Evolutionary conservation across 2,329 filamentous ascomycete species (phyloP).

Genomic region (Cladosporium sp.): DNA sequence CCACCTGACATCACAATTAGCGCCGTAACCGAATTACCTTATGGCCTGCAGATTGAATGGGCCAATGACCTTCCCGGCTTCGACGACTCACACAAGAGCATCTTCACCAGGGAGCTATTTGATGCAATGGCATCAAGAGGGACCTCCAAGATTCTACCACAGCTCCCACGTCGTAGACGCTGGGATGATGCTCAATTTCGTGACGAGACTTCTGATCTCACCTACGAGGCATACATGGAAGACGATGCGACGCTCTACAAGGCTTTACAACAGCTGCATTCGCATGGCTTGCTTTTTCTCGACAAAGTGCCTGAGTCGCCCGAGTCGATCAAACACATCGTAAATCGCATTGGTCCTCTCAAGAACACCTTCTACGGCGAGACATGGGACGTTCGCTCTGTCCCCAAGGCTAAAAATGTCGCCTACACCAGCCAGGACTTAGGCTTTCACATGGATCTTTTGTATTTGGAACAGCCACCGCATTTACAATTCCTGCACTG

Average conservation of each 20-base stretch:
- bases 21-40: conserved; percentile 30
- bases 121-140: background rate
- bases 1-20: conserved; percentile 44
- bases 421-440: conserved; percentile 79
- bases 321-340: conserved; percentile 59
- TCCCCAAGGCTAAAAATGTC: conserved; percentile 81
- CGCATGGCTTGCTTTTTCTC: conserved; percentile 72
- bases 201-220: conserved; percentile 53
- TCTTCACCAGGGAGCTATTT: background rate
- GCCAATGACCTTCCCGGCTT: conserved; percentile 49
- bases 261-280: conserved; percentile 59
- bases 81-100: conserved; percentile 31
- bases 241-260: conserved; percentile 54
- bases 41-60: conserved; percentile 48
- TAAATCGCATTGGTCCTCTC: conserved; percentile 68
- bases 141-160: background rate
- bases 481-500: conserved; percentile 87
- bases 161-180: conserved; percentile 20
- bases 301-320: conserved; percentile 61
- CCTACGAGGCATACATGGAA: conserved; percentile 69
- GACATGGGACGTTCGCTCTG: conserved; percentile 84
- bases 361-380: conserved; percentile 87
- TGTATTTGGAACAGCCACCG: conserved; percentile 78
- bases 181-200: conserved; percentile 48
- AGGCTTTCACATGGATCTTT: conserved; percentile 87